Evolutionary conservation across 495 filamentous ascomycete genomes (phyloP), one percentile per base, ranked within the genome.

Genomic region (Penicillium herquei): DNA sequence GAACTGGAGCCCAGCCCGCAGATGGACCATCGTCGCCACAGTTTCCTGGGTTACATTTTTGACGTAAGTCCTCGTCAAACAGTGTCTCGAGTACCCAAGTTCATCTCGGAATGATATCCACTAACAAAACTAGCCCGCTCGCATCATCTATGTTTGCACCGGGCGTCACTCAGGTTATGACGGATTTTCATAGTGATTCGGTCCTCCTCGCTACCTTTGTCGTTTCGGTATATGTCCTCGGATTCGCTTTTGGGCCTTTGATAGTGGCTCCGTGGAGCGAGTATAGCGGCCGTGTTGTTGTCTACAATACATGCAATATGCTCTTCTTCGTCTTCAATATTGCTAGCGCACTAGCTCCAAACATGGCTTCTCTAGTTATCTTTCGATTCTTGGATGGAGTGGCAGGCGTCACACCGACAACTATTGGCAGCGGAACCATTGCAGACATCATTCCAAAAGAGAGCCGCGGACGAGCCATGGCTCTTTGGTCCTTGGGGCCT

Each of bases 361-460:
- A 84, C 14, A 68, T 93, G 13, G 67, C 73, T 3, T 77, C 81
- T 45, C 78, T 94, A 39, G 78, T 95, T 5, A 71, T 87, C 6
- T 78, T 87, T 13, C 73, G 91, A 7, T 94, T 92, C 58, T 81
- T 94, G 55, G 87, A 84, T 3, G 91, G 90, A 7, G 60, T 92
- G 37, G 88, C 86, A 30, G 91, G 90, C n/a, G 81, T 85, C 9
- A 87, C 87, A 30, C 87, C 92, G 81, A 81, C 95, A n/a, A 82
- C 84, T 2, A 95, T 92, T 58, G 83, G 86, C 1, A 88, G 91
- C 1, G 92, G 91, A 8, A 91, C 90, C 41, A 79, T 97, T 1
- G 83, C 86, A 26, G 92, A 97, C 67, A 86, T 96, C 47, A 81
- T 87, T 31, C 75, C 77, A 13, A 83, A 86, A 51, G 79, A 90